phyloP scores from a whole-genome alignment of 208 protist species.

The Leishmania tarentolae region DNA sequence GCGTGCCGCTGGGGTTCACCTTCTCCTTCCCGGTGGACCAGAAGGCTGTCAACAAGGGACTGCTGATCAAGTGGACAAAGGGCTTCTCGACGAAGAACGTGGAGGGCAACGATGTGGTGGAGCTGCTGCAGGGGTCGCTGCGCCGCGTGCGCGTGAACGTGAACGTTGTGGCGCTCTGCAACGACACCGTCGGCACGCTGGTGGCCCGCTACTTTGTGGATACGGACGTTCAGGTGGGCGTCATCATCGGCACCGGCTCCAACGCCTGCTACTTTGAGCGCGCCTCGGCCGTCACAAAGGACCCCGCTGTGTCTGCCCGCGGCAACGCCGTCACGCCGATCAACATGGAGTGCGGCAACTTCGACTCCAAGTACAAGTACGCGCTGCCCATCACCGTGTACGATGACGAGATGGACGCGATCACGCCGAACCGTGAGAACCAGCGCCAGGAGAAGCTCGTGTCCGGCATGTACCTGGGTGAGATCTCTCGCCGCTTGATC shows the following conservation, averaged over 20 bases:
- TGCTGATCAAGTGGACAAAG: slow-evolving; percentile 93
- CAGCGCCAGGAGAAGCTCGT: slow-evolving; percentile 91
- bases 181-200: slow-evolving; percentile 93
- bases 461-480: slow-evolving; percentile 91
- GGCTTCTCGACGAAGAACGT: slow-evolving; percentile 88
- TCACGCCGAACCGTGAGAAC: slow-evolving; percentile 64
- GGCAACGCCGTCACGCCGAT: slow-evolving; percentile 63
- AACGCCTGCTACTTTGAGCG: slow-evolving; percentile 93
- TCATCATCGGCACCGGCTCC: slow-evolving; percentile 91
- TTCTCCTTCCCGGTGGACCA: slow-evolving; percentile 93
- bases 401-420: slow-evolving; percentile 72
- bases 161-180: slow-evolving; percentile 87
- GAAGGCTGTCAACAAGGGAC: slow-evolving; percentile 68
- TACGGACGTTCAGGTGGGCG: slow-evolving; percentile 64
- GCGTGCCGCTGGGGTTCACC: slow-evolving; percentile 89
- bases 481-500: slow-evolving; percentile 74
- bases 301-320: slow-evolving; percentile 45
- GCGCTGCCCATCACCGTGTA: slow-evolving; percentile 72
- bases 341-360: slow-evolving; percentile 94
- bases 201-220: slow-evolving; percentile 79
- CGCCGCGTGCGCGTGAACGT: slow-evolving; percentile 63
- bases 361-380: slow-evolving; percentile 81
- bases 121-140: slow-evolving; percentile 82
- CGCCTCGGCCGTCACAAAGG: slow-evolving; percentile 74
- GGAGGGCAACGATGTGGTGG: slow-evolving; percentile 88